phyloP scores from a whole-genome alignment of 164 flowering plant species.

The Aristolochia fimbriata region DNA sequence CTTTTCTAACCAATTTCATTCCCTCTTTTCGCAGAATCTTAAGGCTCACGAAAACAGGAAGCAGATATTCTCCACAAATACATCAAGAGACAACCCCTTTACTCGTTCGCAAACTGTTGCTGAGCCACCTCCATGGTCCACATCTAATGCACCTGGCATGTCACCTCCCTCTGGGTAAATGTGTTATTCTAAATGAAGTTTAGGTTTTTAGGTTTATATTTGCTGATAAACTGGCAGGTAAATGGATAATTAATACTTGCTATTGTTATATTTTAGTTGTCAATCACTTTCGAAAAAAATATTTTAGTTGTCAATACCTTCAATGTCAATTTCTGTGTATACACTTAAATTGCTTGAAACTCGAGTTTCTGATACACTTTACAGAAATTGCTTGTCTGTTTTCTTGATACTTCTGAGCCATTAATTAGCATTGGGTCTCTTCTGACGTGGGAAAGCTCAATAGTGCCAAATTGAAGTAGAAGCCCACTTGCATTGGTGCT shows the following conservation, averaged over 20 bases:
- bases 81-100: constrained; percentile 48
- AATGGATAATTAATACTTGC: neutral
- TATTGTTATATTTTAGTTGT: neutral
- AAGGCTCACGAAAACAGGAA: constrained; percentile 87
- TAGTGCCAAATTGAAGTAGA: too few relatives aligned
- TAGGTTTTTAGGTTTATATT: neutral
- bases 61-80: constrained; percentile 65
- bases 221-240: neutral
- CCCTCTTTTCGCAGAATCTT: constrained; percentile 41
- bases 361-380: too few relatives aligned
- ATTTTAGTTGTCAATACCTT: neutral
- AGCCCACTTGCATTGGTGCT: too few relatives aligned
- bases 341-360: too few relatives aligned
- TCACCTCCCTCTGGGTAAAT: constrained; percentile 37
- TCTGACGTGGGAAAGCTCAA: too few relatives aligned
- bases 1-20: neutral
- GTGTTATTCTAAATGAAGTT: neutral
- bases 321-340: too few relatives aligned
- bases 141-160: constrained; percentile 31
- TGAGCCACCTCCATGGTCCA: constrained; percentile 82
- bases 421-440: too few relatives aligned
- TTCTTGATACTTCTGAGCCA: too few relatives aligned
- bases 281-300: neutral
- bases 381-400: too few relatives aligned
- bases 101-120: constrained; percentile 24